Base-by-base conservation (phyloP, 2,329 filamentous ascomycete genomes). In the Aphanocladium album region DNA sequence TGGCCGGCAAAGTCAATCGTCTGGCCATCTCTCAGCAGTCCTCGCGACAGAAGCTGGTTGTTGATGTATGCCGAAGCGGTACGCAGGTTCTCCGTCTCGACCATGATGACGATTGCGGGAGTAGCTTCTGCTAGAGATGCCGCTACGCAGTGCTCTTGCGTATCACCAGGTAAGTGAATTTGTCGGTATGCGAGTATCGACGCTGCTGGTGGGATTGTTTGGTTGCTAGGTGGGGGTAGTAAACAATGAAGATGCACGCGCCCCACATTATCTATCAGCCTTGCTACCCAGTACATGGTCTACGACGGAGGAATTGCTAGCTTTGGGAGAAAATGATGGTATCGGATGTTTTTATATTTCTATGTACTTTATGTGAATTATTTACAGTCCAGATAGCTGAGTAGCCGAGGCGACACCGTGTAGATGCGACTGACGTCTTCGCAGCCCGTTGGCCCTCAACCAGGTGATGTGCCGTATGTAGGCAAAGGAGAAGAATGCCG, bases 1-100 rank as follows among this genome's bases (percentile, higher is more conserved):
- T 90, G 88, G 64, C 85, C 79, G 62, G 89, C 87, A 73, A 99
- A 99, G 73, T 97, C 88, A 74, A 99, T 90, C 46, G 78, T 79
- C 68, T 89, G 85, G 66, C 89, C 86, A 82, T 88, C 85, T 66
- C 83, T 80, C 25, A 89, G 73, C 11, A 89, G 76, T 3, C 87
- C 87, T 62, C 87, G 78, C 5, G 86, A 87, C 14, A 89, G 78
- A 47, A 89, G 79, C 70, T 89, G 85, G 70, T 89, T 89, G 76
- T 89, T 89, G 76, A 89, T 87, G 72, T 89, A 89, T 73, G 85
- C 78, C 72, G 87, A 89, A 16, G 87, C 87, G 67, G 85, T 87
- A 62, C 81, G 81, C 49, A 89, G 77, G 69, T 87, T 88, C 46
- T 86, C 83, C 57, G 77, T 75, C 70, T 86, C 83, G 66, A 81